Evolutionary conservation across 2,329 filamentous ascomycete genomes (phyloP), one percentile per base, ranked within the genome.

Genomic region (Botrytis aclada): DNA sequence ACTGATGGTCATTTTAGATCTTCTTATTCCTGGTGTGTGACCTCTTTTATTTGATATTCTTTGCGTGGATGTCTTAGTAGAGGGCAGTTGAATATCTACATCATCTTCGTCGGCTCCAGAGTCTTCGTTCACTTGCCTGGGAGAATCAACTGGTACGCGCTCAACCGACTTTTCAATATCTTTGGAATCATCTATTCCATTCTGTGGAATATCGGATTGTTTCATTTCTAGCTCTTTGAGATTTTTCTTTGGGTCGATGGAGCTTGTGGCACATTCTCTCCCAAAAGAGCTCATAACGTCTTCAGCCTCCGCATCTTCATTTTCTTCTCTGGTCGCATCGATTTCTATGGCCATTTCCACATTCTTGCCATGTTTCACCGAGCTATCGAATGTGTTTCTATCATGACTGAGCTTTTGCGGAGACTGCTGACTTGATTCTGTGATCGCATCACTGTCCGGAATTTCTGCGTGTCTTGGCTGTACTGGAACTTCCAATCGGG

Each of bases 401-500:
- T 34, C 45, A 47, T 54, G 43, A 20, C 22, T 18, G 9, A 41
- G 34, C 9, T 71, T 66, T 37, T 56, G 43, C 12, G 61, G 60
- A 37, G 43, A 66, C 29, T 41, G 70, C 22, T 65, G 43, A 71
- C 70, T 71, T 29, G 70, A 58, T 43, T 62, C 69, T 20, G 69
- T 60, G 41, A 69, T 32, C 37, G 29, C 73, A 54, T 74, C 73
- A 41, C 73, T 74, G 29, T 74, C 73, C 29, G 70, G 73, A 60
- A 74, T 72, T 43, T 74, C 72, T 32, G 3, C 20, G 22, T 54
- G 45, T n/a, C 39, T 54, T 22, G 2, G 12, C 54, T 71, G 43
- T 25, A 56, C 22, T 25, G 37, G n/a, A 25, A 22, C 34, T 37
- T 45, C 18, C 32, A n/a, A 34, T 29, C 39, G 37, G 14, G 37